Conservation (phyloP, 441 rosid genomes). For the Brassica hybrid region DNA sequence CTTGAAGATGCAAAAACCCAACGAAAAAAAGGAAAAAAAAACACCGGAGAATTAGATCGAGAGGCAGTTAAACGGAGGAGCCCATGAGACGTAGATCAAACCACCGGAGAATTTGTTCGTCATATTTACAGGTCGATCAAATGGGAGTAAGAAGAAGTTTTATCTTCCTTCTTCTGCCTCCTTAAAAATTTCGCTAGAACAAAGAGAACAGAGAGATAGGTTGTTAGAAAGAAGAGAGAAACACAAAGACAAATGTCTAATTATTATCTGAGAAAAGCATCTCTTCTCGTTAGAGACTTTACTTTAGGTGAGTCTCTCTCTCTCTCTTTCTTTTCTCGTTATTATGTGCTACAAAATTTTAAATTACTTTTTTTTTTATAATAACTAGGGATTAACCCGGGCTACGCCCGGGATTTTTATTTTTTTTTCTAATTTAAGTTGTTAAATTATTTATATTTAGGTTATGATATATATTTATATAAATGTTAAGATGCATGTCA, state of each 20-base stretch:
- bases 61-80: too few relatives aligned
- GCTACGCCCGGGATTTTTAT: too few relatives aligned
- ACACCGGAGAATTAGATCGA: too few relatives aligned
- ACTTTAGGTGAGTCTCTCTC: conserved; percentile 29
- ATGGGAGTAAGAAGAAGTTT: conserved; percentile 48
- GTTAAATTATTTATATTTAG: too few relatives aligned
- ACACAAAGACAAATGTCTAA: conserved; percentile 25
- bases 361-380: conserved; percentile 28
- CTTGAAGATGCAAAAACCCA: too few relatives aligned
- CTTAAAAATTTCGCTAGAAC: conserved; percentile 33
- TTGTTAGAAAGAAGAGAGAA: conserved; percentile 35
- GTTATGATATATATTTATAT: too few relatives aligned
- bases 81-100: too few relatives aligned
- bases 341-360: conserved; percentile 26
- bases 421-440: too few relatives aligned
- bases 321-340: conserved; percentile 35
- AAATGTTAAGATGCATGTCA: too few relatives aligned
- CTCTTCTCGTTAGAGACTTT: conserved; percentile 14
- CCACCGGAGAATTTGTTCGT: too few relatives aligned
- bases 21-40: too few relatives aligned
- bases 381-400: too few relatives aligned
- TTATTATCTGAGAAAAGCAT: conserved; percentile 16
- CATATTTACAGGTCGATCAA: conserved; percentile 51
- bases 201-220: conserved; percentile 30
- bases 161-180: neutral